Conservation (phyloP, 768 basidiomycete genomes). For the Coprinopsis sp. region DNA sequence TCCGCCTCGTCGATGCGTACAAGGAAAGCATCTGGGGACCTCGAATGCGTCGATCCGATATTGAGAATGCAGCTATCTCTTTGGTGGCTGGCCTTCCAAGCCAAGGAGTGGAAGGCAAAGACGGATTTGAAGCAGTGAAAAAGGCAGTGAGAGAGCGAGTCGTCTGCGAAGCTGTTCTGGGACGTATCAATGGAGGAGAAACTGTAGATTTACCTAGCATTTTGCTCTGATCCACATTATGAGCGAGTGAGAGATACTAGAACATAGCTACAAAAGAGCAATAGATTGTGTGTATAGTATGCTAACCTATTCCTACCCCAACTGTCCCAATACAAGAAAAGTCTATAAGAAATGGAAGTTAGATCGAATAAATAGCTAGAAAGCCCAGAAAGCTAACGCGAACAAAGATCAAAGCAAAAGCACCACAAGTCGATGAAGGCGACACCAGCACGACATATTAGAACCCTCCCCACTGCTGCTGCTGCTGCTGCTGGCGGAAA, state of each 20-base stretch:
- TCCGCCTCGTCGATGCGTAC: constrained; percentile 52
- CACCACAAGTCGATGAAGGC: not conserved
- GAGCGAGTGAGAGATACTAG: too few species aligned
- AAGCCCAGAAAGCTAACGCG: not conserved
- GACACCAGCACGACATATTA: constrained; percentile 10
- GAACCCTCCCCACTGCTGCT: constrained; percentile 3
- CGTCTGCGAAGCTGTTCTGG: constrained; percentile 47
- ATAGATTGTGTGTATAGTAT: too few species aligned
- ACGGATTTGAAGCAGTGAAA: constrained; percentile 11
- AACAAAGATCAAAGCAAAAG: not conserved
- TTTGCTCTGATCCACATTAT: not conserved
- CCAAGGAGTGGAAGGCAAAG: not conserved
- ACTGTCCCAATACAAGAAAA: not conserved
- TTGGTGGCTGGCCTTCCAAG: not conserved
- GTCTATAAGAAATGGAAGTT: not conserved
- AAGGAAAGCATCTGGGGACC: constrained; percentile 55
- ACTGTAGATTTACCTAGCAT: constrained; percentile 20
- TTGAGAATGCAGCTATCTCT: constrained; percentile 34
- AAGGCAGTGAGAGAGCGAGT: constrained; percentile 37
- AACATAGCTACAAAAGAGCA: too few species aligned
- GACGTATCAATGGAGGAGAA: constrained; percentile 52
- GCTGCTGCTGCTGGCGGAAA: constrained; percentile 1
- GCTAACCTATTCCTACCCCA: too few species aligned
- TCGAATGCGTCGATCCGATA: constrained; percentile 44
- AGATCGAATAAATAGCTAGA: not conserved